Base-by-base conservation (phyloP, 495 filamentous ascomycete species). In the Aspergillus sclerotiicarbonarius region DNA sequence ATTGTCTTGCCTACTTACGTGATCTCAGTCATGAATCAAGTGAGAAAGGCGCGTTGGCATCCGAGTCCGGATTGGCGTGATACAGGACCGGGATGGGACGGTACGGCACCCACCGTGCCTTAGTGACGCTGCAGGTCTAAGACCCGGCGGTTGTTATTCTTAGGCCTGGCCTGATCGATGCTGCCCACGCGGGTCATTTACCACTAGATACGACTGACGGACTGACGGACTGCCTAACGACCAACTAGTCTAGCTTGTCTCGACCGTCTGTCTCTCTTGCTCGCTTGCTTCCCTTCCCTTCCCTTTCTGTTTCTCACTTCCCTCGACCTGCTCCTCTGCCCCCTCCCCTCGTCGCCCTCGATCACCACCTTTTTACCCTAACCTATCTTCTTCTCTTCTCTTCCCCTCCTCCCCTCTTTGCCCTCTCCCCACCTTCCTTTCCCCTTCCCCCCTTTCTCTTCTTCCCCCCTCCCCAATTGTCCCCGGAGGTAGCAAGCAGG, bases 91-190 rank as follows among this genome's bases (percentile, higher is more conserved):
- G 25, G 25, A 25, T 25, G 25, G 25, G 5, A 25, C 47, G 52
- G 57, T 33, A 58, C 48, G 8, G 54, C 25, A 50, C 21, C 20
- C 47, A n/a, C 43, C 46, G 51, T 33, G 29, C 18, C 29, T n/a
- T 53, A 54, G 53, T 61, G 44, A 48, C 32, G 45, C 62, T 65
- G 62, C 62, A 65, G 47, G 62, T 65, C 62, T 60, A 62, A 65
- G 56, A 60, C 59, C 62, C 33, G 52, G 35, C n/a, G 41, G 57
- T 54, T 50, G 57, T 54, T 61, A 61, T 61, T 61, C 59, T 61
- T 61, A 61, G 59, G 59, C 54, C 52, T 60, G 53, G 47, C 58
- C 58, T 60, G 58, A 56, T 60, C 52, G 58, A 54, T 51, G 13
- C 51, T 53, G 19, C 53, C 43, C 45, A 45, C 30, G 43, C 53